Evolutionary conservation across 371 early-diverging fungal genomes (phyloP).

Genomic region (Actinomortierella ambigua): DNA sequence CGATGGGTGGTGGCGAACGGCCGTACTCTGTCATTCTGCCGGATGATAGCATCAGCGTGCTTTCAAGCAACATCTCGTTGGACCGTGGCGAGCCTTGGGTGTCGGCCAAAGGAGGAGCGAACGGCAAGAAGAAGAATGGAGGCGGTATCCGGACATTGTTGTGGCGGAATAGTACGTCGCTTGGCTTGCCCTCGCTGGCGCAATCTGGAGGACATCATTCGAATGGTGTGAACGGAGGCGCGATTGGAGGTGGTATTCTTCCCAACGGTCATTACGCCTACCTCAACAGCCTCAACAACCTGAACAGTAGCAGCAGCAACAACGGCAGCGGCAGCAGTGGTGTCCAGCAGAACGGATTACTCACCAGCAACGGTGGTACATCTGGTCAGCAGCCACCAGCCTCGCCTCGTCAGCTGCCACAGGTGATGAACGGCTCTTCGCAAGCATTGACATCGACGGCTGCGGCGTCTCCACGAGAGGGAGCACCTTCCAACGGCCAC

Average conservation of each 20-base stretch:
- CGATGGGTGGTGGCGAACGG: neutral
- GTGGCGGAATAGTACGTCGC: slow-evolving; percentile 37
- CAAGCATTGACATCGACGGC: slow-evolving; percentile 12
- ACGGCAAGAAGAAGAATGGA: slow-evolving; percentile 32
- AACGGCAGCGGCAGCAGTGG: too few species aligned
- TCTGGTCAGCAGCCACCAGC: neutral
- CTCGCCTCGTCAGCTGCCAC: slow-evolving; percentile 23
- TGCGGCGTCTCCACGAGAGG: slow-evolving; percentile 11
- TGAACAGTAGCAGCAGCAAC: too few species aligned
- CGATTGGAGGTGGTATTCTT: too few species aligned
- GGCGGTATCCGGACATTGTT: slow-evolving; percentile 36
- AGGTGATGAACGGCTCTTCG: slow-evolving; percentile 37
- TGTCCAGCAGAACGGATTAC: too few species aligned
- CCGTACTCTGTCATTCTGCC: slow-evolving; percentile 3
- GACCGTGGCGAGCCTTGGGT: slow-evolving; percentile 40
- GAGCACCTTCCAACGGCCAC: slow-evolving; percentile 5
- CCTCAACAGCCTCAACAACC: too few species aligned
- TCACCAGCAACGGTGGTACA: too few species aligned
- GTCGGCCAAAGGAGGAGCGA: slow-evolving; percentile 28
- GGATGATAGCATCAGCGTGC: slow-evolving; percentile 36
- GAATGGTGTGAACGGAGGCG: too few species aligned
- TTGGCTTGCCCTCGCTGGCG: slow-evolving; percentile 15
- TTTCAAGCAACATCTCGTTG: slow-evolving; percentile 42
- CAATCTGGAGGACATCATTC: slow-evolving; percentile 5
- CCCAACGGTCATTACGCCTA: too few species aligned